phyloP scores from a whole-genome alignment of 495 filamentous ascomycete species.

The Penicillium roqueforti region DNA sequence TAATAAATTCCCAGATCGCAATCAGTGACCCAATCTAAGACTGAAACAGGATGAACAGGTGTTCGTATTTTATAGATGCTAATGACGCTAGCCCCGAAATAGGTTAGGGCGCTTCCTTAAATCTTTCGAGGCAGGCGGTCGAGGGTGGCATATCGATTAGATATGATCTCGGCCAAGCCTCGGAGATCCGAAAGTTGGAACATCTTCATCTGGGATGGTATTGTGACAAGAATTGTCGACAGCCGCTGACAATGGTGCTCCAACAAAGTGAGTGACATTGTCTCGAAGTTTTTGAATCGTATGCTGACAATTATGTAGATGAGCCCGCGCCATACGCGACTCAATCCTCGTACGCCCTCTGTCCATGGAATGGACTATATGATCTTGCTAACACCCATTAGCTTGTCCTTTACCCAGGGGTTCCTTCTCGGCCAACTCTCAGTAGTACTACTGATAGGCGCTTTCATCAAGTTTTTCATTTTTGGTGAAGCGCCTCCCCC shows the following conservation, averaged over 20 bases:
- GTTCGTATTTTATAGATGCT: not conserved
- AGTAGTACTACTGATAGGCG: conserved; percentile 80
- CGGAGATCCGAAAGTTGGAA: conserved; percentile 14
- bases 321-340: conserved; percentile 33
- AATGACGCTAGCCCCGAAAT: not conserved
- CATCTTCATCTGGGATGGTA: conserved; percentile 24
- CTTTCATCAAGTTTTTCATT: conserved; percentile 99
- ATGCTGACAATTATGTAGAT: conserved; percentile 24
- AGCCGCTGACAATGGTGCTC: conserved; percentile 37
- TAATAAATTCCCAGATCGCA: too few relatives aligned
- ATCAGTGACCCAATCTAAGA: too few relatives aligned
- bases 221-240: conserved; percentile 23
- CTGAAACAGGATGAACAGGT: too few relatives aligned
- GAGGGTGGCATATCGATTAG: conserved; percentile 17
- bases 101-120: not conserved
- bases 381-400: conserved; percentile 14
- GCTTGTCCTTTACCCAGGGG: conserved; percentile 53
- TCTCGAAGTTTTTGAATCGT: not conserved
- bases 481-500: conserved; percentile 88
- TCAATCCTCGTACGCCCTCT: conserved; percentile 46
- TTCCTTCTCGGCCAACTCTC: conserved; percentile 91
- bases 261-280: conserved; percentile 29
- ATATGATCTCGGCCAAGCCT: conserved; percentile 12
- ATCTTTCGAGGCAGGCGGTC: not conserved
- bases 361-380: conserved; percentile 15